A percentile compares a stretch with the other conserved stretches of the same genome.
Conservation (phyloP, 2,329 filamentous ascomycete species). For the Calonectria hongkongensis region DNA sequence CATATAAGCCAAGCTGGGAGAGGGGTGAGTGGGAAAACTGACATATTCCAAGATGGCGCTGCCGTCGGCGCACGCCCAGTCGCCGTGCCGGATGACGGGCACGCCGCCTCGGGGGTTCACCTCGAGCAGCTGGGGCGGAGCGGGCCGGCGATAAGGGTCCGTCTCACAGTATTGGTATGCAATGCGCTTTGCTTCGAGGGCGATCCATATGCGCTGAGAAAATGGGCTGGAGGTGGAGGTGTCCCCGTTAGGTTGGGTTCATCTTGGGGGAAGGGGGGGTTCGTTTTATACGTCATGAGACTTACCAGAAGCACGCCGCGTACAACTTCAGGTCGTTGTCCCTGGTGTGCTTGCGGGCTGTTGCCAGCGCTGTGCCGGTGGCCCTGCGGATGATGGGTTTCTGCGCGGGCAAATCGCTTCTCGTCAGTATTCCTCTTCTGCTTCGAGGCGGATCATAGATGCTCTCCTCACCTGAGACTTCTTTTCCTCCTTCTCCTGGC, state of each 20-base stretch:
- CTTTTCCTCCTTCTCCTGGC: conserved; percentile 79
- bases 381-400: conserved; percentile 84
- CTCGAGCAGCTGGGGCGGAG: conserved; percentile 75
- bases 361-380: conserved; percentile 81
- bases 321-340: conserved; percentile 85
- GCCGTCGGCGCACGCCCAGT: conserved; percentile 90
- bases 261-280: not conserved
- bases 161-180: conserved; percentile 91
- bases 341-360: conserved; percentile 81
- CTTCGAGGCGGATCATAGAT: not conserved
- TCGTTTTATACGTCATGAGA: not conserved
- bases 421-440: conserved; percentile 2
- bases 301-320: conserved; percentile 88
- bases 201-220: conserved; percentile 92
- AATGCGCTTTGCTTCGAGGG: conserved; percentile 85
- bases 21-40: conserved; percentile 53
- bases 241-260: conserved; percentile 20
- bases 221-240: conserved; percentile 76
- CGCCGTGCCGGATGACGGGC: conserved; percentile 84
- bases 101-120: conserved; percentile 86
- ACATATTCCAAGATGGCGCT: conserved; percentile 91
- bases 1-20: no score
- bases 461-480: conserved; percentile 60
- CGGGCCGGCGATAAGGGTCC: conserved; percentile 84
- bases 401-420: conserved; percentile 56